Evolutionary conservation across 352 stramenopile genomes (phyloP), one percentile per base, ranked within the genome.

Genomic region (Globisporangium spiculum): DNA sequence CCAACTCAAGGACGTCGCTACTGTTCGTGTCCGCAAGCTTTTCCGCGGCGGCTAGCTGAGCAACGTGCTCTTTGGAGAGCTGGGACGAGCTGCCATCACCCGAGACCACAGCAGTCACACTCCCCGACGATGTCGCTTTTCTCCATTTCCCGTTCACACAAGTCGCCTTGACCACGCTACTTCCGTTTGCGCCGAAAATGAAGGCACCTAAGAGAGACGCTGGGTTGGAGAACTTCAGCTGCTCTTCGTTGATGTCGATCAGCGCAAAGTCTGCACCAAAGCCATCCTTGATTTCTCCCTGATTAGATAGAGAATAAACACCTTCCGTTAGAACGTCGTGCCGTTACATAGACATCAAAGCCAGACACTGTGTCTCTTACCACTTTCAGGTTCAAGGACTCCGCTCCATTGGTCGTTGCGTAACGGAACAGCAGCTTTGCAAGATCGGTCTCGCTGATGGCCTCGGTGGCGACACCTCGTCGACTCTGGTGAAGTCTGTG

Each of bases 101-200:
- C 12, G 20, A 30, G 38, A 3, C 30, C 10, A 46, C 24, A 20
- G 22, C 14, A n/a, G 44, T 66, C 8, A 44, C 53, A 54, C 27
- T 67, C 9, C 55, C 55, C 10, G 67, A 46, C 12, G 74, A 71
- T 8, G 77, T 86, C 22, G 44, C 18, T 54, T 83, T 73, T 52
- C 79, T 75, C 84, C 84, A 92, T 69, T 86, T 86, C 57, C 84
- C 84, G 62, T 91, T 89, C 62, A 92, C 84, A 3, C 73, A 79
- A 2, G 82, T 92, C n/a, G 84, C 84, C 68, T 89, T 90, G 53
- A 92, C 76, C 1, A 92, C 82, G 55, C 76, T 90, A 3, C 77
- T 86, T 32, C 82, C 84, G 58, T 90, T 92, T 0, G 82, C 77
- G 54, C 84, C 84, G 59, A 92, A 92, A 24, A 92, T 78, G 59